These are phyloP conservation scores for Dalbergia cochinchinensis DNA, from an alignment of 306 rosid species.

Conservation along the genomic window DNA sequence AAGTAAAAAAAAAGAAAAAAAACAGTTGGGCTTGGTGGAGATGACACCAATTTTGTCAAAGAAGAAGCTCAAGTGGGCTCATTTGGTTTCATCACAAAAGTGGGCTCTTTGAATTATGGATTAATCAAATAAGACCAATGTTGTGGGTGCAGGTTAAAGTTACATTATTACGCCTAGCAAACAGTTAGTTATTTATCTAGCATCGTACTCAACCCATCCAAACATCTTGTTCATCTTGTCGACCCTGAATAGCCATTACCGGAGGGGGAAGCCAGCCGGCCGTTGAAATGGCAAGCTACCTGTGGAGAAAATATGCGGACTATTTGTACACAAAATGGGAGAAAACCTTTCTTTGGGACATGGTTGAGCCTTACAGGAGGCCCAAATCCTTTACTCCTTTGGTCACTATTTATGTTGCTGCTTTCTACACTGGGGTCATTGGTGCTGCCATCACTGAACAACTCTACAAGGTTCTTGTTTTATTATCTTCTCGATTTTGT, in stretches of 20 bases:
- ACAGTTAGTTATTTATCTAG: too few relatives aligned
- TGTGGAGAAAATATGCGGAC: conserved; percentile 92
- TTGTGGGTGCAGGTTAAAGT: too few relatives aligned
- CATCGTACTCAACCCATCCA: too few relatives aligned
- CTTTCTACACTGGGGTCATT: conserved; percentile 86
- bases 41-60: too few relatives aligned
- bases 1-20: too few relatives aligned
- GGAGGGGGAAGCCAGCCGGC: conserved; percentile 4
- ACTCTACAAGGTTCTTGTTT: conserved; percentile 75
- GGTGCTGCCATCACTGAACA: conserved; percentile 92
- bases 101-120: too few relatives aligned
- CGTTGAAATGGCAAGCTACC: conserved; percentile 65
- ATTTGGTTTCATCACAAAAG: too few relatives aligned
- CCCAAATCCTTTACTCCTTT: conserved; percentile 90
- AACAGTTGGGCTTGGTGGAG: too few relatives aligned
- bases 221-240: too few relatives aligned
- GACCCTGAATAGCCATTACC: not conserved
- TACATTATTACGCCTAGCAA: too few relatives aligned
- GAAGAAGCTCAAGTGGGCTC: too few relatives aligned
- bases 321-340: conserved; percentile 88
- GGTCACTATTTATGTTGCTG: conserved; percentile 73
- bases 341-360: conserved; percentile 85
- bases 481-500: not conserved
- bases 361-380: conserved; percentile 81
- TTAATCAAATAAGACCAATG: too few relatives aligned